phyloP scores from a whole-genome alignment of 768 basidiomycete species.

The Mycena polygramma region DNA sequence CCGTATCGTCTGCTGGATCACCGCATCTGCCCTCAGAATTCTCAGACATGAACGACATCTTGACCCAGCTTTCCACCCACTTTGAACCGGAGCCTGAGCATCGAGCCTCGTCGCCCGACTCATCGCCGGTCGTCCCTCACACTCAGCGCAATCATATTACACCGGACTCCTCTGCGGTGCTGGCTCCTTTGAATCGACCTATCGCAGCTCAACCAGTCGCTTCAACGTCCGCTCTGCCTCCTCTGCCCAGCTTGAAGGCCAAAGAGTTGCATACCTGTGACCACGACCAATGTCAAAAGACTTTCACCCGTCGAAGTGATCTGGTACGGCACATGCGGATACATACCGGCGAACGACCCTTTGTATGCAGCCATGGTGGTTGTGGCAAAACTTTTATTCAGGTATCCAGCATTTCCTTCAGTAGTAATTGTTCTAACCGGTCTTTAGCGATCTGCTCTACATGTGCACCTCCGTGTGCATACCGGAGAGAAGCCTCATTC shows the following conservation, averaged over 20 bases:
- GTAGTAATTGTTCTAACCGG: constrained; percentile 32
- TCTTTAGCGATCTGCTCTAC: constrained; percentile 85
- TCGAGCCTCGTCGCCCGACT: constrained; percentile 52
- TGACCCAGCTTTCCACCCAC: constrained; percentile 78
- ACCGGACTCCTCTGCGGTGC: constrained; percentile 44
- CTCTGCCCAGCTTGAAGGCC: constrained; percentile 39
- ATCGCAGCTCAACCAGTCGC: constrained; percentile 57
- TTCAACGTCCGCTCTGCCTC: constrained; percentile 62
- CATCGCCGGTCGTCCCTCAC: constrained; percentile 64
- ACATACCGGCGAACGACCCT: constrained; percentile 92
- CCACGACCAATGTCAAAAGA: constrained; percentile 80
- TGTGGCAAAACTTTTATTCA: constrained; percentile 96
- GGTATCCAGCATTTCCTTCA: constrained; percentile 55
- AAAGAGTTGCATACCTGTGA: constrained; percentile 73
- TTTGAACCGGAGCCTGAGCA: constrained; percentile 71
- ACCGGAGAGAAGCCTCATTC: constrained; percentile 94
- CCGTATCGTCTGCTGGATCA: constrained; percentile 57
- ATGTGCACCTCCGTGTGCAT: constrained; percentile 90
- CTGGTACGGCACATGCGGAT: constrained; percentile 88
- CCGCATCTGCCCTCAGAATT: constrained; percentile 70
- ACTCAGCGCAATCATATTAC: constrained; percentile 45
- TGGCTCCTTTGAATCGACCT: constrained; percentile 54
- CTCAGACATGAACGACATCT: constrained; percentile 81
- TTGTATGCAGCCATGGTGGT: constrained; percentile 75
- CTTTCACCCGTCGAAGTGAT: constrained; percentile 88